Base-by-base conservation (phyloP, 257 asterid genomes). In the Euphrasia confusa region DNA sequence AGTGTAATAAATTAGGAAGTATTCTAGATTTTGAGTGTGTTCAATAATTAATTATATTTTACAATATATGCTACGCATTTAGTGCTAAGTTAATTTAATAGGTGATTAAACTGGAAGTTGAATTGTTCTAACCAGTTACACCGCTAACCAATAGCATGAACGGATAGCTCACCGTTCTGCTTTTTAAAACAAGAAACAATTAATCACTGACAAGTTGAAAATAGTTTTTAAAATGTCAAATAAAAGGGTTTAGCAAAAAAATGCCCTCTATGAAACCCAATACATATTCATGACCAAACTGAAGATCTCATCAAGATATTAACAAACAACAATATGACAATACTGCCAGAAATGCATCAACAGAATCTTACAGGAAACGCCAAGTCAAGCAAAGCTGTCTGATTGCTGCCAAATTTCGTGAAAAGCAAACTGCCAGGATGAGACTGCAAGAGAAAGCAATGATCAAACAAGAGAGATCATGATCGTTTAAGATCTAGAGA, bases 381-480 rank as follows among this genome's bases (percentile, higher is more conserved):
- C 77, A 84, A 63, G 75, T 92, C 97, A 61, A 86, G 92, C 79
- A 83, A 75, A 39, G 91, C 90, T 69, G 95, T 88, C 76, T 92
- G 99, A 42, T 82, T 87, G 85, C 89, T 66, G 69, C 95, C 97
- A 70, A 83, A 81, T 72, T 84, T 89, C 58, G 96, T 84, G 82
- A 89, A 86, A 64, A 83, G 88, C 77, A 84, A 74, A 64, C 96
- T 81, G 5, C 99, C 86, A 48, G 96, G 85, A 63, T 89, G 96
- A 67, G 96, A 77, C 97, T 92, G 83, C 90, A 33, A 10, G 17
- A 78, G 64, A 66, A 68, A 63, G 50, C 74, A 73, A 64, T 39
- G 58, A 56, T 10, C 73, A 58, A 58, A 15, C 30, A 27, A 7
- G 58, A 35, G 45, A 57, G 42, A n/a, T 37, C 11, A 12, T 40